Evolutionary conservation across 1,284 basidiomycete genomes (phyloP).

Genomic region (Cystobasidium sp.): DNA sequence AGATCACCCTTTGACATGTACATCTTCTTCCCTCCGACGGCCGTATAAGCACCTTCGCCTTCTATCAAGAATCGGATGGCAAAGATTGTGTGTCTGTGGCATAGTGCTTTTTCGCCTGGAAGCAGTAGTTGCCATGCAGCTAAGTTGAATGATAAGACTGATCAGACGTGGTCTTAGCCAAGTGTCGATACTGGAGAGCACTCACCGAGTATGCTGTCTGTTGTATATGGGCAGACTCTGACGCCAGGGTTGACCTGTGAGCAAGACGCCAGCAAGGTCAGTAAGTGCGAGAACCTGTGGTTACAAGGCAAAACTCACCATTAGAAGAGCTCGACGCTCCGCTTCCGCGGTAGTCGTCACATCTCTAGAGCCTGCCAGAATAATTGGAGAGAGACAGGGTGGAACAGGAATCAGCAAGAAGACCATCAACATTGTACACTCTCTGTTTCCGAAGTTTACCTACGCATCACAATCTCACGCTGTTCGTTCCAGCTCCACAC

Average conservation of each 20-base stretch:
- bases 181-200: not conserved
- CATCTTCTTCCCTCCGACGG: slow-evolving; percentile 43
- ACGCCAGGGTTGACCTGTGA: slow-evolving; percentile 35
- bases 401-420: no score
- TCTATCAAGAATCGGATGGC: slow-evolving; percentile 42
- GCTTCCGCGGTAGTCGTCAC: slow-evolving; percentile 42
- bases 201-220: slow-evolving; percentile 37
- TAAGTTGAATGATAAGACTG: not conserved
- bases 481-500: slow-evolving; percentile 37
- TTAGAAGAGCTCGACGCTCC: slow-evolving; percentile 33
- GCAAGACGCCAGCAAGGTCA: not conserved
- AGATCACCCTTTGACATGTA: slow-evolving; percentile 43
- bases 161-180: not conserved
- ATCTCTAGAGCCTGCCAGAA: slow-evolving; percentile 17
- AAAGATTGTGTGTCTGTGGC: slow-evolving; percentile 41
- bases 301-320: slow-evolving; percentile 9
- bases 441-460: slow-evolving; percentile 3
- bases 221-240: slow-evolving; percentile 31
- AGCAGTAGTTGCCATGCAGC: slow-evolving; percentile 43
- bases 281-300: not conserved
- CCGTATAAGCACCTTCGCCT: slow-evolving; percentile 32
- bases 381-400: no score
- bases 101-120: slow-evolving; percentile 41
- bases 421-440: no score
- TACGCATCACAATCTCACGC: slow-evolving; percentile 41